Evolutionary conservation across 352 stramenopile genomes (phyloP), one percentile per base, ranked within the genome.

Genomic region (Phytophthora uliginosa): DNA sequence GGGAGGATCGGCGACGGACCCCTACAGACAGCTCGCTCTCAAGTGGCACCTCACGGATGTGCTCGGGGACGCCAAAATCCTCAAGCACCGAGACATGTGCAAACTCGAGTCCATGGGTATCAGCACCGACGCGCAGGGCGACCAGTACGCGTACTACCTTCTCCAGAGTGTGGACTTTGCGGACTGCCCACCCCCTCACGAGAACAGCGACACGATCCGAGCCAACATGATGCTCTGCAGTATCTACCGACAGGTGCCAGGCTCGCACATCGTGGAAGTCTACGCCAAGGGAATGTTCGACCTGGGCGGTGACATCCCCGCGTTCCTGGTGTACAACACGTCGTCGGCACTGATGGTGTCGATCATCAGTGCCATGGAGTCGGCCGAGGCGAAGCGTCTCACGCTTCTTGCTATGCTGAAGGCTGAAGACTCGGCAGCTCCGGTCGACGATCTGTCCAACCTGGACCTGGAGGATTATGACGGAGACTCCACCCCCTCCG

Each of bases 211-310:
- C 60, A 65, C 87, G 9, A 58, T 79, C 33, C 82, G 78, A 20
- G 77, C 82, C 28, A 79, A 81, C 31, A 79, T 86, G 72, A 88
- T 84, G 76, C 60, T 89, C 36, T 89, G 82, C 61, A 86, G 79
- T 57, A 90, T 92, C 58, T 87, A 85, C 51, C 81, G 85, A 0
- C 81, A 92, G 53, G 58, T 69, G 7, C 73, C 81, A 0, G 54
- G 54, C 0, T 57, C 63, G 2, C 73, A 73, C 34, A 55, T 73
- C 3, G 82, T 92, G 13, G 59, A 72, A 17, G 76, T 83, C 54
- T 92, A 88, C 52, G 77, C 74, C 51, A 90, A 88, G 34, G 84
- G 84, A 10, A 79, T 87, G 64, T 79, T 89, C 48, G 74, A 90
- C 63, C 61, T 89, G 5, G 75, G 78, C 4, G 84, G 81, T 2